Percentiles rank a stretch among this genome's conserved stretches.
phyloP scores from a whole-genome alignment of 768 basidiomycete species.

The Hydnomerulius pinastri region DNA sequence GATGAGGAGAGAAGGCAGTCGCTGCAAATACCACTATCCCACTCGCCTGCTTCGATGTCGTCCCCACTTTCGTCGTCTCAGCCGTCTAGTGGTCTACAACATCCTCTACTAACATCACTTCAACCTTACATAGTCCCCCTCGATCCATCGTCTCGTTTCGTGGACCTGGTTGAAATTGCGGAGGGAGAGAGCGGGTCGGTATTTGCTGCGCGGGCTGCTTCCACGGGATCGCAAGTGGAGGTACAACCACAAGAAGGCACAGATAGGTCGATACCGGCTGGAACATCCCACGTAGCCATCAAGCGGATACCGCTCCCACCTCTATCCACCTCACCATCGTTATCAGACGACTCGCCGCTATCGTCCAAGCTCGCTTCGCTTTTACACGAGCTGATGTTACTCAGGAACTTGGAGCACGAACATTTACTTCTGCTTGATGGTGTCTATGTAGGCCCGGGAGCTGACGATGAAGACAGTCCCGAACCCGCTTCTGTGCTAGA shows the following conservation, averaged over 20 bases:
- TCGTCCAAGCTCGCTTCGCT: conserved; percentile 67
- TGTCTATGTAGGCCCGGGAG: conserved; percentile 60
- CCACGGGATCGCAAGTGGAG: conserved; percentile 6
- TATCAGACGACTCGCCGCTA: conserved; percentile 33
- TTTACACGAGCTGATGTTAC: conserved; percentile 57
- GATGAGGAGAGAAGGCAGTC: background rate
- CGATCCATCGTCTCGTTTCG: conserved; percentile 65
- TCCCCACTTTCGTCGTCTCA: background rate
- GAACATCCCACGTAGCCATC: conserved; percentile 63
- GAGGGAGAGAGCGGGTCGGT: conserved; percentile 84
- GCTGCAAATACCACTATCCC: background rate
- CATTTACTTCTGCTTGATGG: conserved; percentile 70
- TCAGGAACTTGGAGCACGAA: conserved; percentile 58
- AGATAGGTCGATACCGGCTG: conserved; percentile 27
- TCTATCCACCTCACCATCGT: conserved; percentile 31
- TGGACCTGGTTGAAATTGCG: conserved; percentile 74
- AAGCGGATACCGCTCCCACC: conserved; percentile 65
- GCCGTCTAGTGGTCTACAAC: too few species aligned
- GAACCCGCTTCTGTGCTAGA: conserved; percentile 32
- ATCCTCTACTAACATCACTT: conserved; percentile 46
- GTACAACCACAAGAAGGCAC: background rate
- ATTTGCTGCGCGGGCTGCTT: conserved; percentile 40
- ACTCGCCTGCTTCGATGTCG: background rate
- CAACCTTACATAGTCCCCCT: conserved; percentile 62
- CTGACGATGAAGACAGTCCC: conserved; percentile 31